These are phyloP conservation scores for Penicillium hordei DNA, from an alignment of 2,329 filamentous ascomycete genomes.

Conservation along the genomic window DNA sequence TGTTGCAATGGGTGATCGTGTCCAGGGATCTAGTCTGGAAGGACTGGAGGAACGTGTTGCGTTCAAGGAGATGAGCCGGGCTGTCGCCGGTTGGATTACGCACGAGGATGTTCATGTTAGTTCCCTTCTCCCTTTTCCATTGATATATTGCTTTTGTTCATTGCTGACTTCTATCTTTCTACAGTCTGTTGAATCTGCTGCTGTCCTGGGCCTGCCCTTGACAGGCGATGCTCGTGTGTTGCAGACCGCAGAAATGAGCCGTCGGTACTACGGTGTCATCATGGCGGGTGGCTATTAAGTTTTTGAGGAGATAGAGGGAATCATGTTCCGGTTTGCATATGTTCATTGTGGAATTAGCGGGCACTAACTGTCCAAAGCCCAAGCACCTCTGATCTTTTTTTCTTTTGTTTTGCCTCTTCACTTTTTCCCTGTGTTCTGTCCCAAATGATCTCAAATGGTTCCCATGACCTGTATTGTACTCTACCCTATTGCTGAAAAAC, in stretches of 20 bases:
- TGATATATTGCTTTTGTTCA: not conserved
- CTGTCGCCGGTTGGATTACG: constrained; percentile 67
- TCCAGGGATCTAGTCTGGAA: constrained; percentile 53
- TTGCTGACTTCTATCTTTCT: constrained; percentile 10
- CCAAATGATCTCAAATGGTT: constrained; percentile 11
- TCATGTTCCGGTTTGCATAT: not conserved
- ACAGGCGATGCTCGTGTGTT: constrained; percentile 71
- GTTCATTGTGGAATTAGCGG: not conserved
- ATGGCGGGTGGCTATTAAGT: constrained; percentile 52
- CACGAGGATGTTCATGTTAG: constrained; percentile 60
- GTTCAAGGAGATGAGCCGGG: constrained; percentile 75
- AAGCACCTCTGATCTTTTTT: constrained; percentile 1
- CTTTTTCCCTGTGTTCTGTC: constrained; percentile 12
- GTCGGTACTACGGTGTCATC: constrained; percentile 66
- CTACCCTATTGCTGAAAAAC: constrained; percentile 9
- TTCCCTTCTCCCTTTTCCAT: constrained; percentile 10
- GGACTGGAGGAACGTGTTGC: constrained; percentile 66
- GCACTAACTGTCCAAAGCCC: not conserved
- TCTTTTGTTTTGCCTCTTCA: constrained; percentile 2
- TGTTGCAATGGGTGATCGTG: constrained; percentile 40
- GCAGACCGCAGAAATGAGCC: constrained; percentile 69
- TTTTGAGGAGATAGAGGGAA: not conserved
- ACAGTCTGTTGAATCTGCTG: constrained; percentile 38
- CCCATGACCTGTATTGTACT: constrained; percentile 14
- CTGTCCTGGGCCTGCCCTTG: constrained; percentile 49